Base-by-base conservation (phyloP, 2,329 filamentous ascomycete species). In the Monosporascus sp. region DNA sequence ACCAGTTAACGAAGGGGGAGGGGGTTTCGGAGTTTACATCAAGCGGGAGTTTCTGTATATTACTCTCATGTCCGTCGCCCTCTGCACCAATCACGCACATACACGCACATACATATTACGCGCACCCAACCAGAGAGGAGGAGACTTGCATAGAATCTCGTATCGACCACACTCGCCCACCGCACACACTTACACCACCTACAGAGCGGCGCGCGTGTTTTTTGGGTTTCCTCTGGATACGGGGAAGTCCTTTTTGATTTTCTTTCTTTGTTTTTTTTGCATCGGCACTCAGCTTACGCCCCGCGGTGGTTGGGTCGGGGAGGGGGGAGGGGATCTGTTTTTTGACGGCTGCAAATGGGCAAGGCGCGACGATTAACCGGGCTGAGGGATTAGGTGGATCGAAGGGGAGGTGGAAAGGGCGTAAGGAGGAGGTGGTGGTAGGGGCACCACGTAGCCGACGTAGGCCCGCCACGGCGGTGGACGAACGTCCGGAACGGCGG, bases 21-120 rank as follows among this genome's bases (percentile, higher is more conserved):
- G 28, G 40, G 56, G 52, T 61, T 58, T 52, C 57, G 57, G 43
- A 54, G 56, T 57, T 57, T 49, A 26, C 17, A 55, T 55, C 51
- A 54, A 60, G 55, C 56, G 53, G 61, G 62, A 64, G 62, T 64
- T 31, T 65, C 60, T 65, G 62, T 65, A 64, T 65, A 65, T 60
- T 65, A 64, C 58, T 55, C 55, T 59, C 54, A 60, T 61, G 62
- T 59, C 52, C 57, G 55, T 52, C 56, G 40, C 59, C 53, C 54
- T 54, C 50, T 59, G 56, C 54, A 63, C 55, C 58, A 58, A 59
- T 56, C 53, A 55, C 54, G 50, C 55, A 53, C 51, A 55, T 51
- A 55, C 40, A 43, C n/a, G 14, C 20, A 2, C 40, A 43, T 20
- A 22, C 40, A 43, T 14, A 43, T 31, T 31, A 31, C 28, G 5